These are phyloP conservation scores for Wallemia mellicola DNA, from an alignment of 1,284 basidiomycete genomes.

Conservation along the genomic window DNA sequence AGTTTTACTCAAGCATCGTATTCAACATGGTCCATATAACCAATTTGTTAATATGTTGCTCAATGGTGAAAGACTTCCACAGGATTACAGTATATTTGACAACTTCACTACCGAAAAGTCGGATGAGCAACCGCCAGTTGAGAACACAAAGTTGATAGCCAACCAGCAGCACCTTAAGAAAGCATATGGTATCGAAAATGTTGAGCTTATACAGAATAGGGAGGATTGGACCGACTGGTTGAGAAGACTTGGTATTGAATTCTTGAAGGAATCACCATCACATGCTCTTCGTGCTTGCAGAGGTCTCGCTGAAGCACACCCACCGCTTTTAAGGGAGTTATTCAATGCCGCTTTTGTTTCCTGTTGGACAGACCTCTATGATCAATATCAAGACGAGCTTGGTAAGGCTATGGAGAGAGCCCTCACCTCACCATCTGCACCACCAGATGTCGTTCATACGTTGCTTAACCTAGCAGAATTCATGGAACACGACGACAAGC, in stretches of 20 bases:
- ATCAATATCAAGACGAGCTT: conserved; percentile 87
- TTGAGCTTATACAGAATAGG: conserved; percentile 26
- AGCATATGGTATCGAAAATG: conserved; percentile 72
- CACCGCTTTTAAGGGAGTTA: conserved; percentile 68
- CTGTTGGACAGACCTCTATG: conserved; percentile 88
- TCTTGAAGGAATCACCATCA: conserved; percentile 94
- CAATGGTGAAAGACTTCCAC: conserved; percentile 69
- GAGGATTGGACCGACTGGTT: conserved; percentile 97
- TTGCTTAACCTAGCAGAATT: conserved; percentile 93
- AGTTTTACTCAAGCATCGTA: conserved; percentile 47
- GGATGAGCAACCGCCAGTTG: conserved; percentile 23
- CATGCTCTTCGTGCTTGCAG: conserved; percentile 89
- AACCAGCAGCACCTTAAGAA: conserved; percentile 95
- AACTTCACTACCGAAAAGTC: conserved; percentile 11
- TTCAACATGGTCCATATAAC: conserved; percentile 66
- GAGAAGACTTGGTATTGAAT: conserved; percentile 69
- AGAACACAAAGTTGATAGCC: conserved; percentile 63
- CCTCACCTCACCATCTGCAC: conserved; percentile 46
- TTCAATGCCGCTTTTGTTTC: conserved; percentile 98
- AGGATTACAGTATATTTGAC: conserved; percentile 20
- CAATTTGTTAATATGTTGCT: conserved; percentile 61
- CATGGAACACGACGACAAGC: conserved; percentile 97
- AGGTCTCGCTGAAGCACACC: conserved; percentile 70
- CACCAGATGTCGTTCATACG: conserved; percentile 74
- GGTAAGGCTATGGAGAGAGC: conserved; percentile 71